Evolutionary conservation across 2,329 filamentous ascomycete genomes (phyloP).

Genomic region (Fusarium nygamai): DNA sequence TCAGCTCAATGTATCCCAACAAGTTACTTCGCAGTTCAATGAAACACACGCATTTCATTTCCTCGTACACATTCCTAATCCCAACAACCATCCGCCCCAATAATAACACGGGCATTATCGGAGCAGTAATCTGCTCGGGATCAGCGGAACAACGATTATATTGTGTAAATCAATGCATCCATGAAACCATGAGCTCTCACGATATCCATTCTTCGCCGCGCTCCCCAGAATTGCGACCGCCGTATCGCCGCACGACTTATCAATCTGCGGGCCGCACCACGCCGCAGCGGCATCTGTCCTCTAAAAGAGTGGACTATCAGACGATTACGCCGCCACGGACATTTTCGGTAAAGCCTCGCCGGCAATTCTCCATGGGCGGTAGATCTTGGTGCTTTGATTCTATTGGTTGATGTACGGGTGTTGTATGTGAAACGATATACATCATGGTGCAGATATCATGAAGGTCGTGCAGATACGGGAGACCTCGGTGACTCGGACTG

Average conservation of each 20-base stretch:
- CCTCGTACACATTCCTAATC: neutral
- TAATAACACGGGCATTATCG: neutral
- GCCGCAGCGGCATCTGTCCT: conserved; percentile 11
- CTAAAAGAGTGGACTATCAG: conserved; percentile 11
- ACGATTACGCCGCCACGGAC: neutral
- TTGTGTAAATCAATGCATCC: neutral
- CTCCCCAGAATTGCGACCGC: neutral
- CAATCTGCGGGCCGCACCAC: conserved; percentile 14
- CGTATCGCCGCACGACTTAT: neutral
- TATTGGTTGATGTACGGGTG: neutral
- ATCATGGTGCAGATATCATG: conserved; percentile 11
- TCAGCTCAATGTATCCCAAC: neutral
- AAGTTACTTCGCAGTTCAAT: rapidly evolving
- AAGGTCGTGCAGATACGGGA: neutral
- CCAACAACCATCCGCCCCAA: neutral
- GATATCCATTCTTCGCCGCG: neutral
- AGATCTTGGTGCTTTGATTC: neutral
- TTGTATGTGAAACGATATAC: neutral
- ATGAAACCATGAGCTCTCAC: neutral
- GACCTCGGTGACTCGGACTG: conserved; percentile 4
- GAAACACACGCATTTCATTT: neutral
- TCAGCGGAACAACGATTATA: neutral
- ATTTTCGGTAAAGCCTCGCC: neutral
- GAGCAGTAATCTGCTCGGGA: neutral
- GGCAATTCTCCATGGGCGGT: neutral